Base-by-base conservation (phyloP, 116 monocot species). In the Cymodocea nodosa region DNA sequence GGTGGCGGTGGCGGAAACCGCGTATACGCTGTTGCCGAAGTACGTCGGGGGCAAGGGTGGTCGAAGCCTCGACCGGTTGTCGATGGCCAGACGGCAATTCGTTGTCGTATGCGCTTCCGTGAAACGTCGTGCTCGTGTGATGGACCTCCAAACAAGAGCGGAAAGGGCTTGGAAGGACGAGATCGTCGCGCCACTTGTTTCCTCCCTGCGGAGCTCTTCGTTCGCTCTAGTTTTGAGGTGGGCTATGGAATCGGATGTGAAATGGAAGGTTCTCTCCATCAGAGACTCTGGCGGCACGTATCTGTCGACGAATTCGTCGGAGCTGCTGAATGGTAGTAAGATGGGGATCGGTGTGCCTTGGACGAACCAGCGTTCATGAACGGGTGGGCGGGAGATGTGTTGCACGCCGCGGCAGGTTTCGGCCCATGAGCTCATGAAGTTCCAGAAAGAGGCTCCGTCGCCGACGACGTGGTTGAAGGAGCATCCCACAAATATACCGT, bases 1-100 rank as follows among this genome's bases (percentile, higher is more conserved):
- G 6, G 35, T 25, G 65, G 86, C 71, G 3, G 86, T 80, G 24
- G 80, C 86, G 6, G 57, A 22, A 16, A 87, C 79, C n/a, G 73
- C 67, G 65, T 82, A 79, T 12, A 94, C 78, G 18, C 86, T 82
- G 80, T 94, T 94, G 6, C 94, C 94, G 70, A 94, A 94, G 84
- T 94, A 94, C 1, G 36, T 15, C 2, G 40, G 20, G 40, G 48
- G 15, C 78, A 78, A 80, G 71, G 7, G 44, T 12, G 44, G 44
- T 12, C 78, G 75, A 93, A 30, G 3, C 30, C 30, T 30, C 30
- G 30, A 30, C 2, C 30, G 30, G 30, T 30, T 30, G 30, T 30
- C 30, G 30, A 30, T 30, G 30, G 30, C 30, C 30, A 30, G 30
- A 30, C 30, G 30, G 3, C 30, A 30, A 1, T 3, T 30, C 3